Conservation (phyloP, 345 rosid genomes). For the sweet orange (Citrus sinensis) region DVS_A1.0 CM039166.1:25315501-25316000, state of each 20-base stretch:
- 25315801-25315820: constrained; percentile 60
- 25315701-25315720: constrained; percentile 80
- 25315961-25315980: constrained; percentile 85
- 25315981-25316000: constrained; percentile 61
- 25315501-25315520: constrained; percentile 45
- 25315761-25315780: constrained; percentile 70
- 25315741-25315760: constrained; percentile 96
- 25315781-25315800: constrained; percentile 63
- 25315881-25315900: constrained; percentile 78
- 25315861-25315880: constrained; percentile 87
- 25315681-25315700: constrained; percentile 96
- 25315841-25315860: constrained; percentile 39
- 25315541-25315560: constrained; percentile 82
- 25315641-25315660: constrained; percentile 64
- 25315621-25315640: constrained; percentile 85
- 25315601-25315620: constrained; percentile 99
- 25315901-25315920: constrained; percentile 92
- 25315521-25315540: constrained; percentile 53
- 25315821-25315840: constrained; percentile 34
- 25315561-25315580: constrained; percentile 88
- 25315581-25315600: constrained; percentile 83
- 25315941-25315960: constrained; percentile 72
- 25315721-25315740: constrained; percentile 89
- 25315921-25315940: constrained; percentile 98
- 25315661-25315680: constrained; percentile 65